phyloP scores from a whole-genome alignment of 257 asterid genomes.

The Nicotiana knightiana region DNA sequence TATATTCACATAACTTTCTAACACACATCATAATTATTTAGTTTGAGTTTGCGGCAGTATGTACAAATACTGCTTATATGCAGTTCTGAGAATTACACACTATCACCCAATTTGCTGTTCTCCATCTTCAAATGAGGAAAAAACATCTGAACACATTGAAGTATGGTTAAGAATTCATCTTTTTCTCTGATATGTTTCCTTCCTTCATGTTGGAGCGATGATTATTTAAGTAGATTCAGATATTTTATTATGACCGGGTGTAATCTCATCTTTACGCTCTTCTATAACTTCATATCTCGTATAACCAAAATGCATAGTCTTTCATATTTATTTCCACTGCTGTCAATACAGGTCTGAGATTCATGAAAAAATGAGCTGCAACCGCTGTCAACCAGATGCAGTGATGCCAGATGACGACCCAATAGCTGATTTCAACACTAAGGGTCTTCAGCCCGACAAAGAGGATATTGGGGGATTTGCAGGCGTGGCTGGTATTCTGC shows the following conservation, averaged over 20 bases:
- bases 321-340: constrained; percentile 6
- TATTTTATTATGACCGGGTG: not conserved
- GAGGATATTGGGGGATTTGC: constrained; percentile 97
- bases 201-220: not conserved
- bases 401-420: constrained; percentile 20
- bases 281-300: not conserved
- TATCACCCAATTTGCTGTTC: too few species aligned
- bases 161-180: not conserved
- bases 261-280: constrained; percentile 4
- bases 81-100: too few species aligned
- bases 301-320: not conserved
- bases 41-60: too few species aligned
- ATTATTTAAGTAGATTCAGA: not conserved
- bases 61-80: too few species aligned
- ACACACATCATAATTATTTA: too few species aligned
- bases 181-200: not conserved
- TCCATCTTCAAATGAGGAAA: too few species aligned
- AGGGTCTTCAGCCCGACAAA: constrained; percentile 35
- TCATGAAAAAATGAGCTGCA: constrained; percentile 86
- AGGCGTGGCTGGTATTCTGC: constrained; percentile 59
- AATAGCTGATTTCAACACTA: constrained; percentile 24
- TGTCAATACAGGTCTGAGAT: constrained; percentile 67
- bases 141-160: too few species aligned
- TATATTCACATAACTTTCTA: too few species aligned
- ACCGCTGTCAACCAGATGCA: constrained; percentile 53